phyloP scores from a whole-genome alignment of 2,329 filamentous ascomycete genomes.

The Fusarium odoratissimum region DNA sequence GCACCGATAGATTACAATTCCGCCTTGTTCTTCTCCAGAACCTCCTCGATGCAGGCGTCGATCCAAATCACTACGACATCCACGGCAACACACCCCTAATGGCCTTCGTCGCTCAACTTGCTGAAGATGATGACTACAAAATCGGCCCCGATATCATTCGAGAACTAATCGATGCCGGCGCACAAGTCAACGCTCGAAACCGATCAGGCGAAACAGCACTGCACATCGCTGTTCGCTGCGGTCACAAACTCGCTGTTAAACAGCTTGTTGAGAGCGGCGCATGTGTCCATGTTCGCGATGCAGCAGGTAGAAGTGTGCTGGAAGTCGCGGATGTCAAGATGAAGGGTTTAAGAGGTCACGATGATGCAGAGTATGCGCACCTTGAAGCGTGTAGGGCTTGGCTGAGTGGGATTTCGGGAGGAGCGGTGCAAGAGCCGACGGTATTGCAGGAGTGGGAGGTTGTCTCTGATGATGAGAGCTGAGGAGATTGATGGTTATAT shows the following conservation, averaged over 20 bases:
- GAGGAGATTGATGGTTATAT: not conserved
- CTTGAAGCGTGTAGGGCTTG: slow-evolving; percentile 60
- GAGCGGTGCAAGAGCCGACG: slow-evolving; percentile 54
- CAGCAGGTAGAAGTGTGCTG: slow-evolving; percentile 57
- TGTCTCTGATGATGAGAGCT: not conserved
- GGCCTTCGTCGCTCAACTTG: slow-evolving; percentile 63
- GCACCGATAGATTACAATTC: slow-evolving; percentile 45
- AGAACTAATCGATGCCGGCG: slow-evolving; percentile 56
- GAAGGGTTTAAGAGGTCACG: slow-evolving; percentile 44
- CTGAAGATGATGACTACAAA: slow-evolving; percentile 63
- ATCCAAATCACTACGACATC: slow-evolving; percentile 65
- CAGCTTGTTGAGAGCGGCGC: slow-evolving; percentile 60
- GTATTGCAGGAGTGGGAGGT: slow-evolving; percentile 56
- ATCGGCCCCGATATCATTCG: slow-evolving; percentile 59
- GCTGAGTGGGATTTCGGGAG: slow-evolving; percentile 52
- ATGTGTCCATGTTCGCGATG: slow-evolving; percentile 60
- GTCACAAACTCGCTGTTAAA: slow-evolving; percentile 63
- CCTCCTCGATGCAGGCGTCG: slow-evolving; percentile 54
- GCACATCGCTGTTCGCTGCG: slow-evolving; percentile 64
- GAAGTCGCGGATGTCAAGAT: slow-evolving; percentile 59
- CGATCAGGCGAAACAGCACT: slow-evolving; percentile 66
- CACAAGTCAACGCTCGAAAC: slow-evolving; percentile 63
- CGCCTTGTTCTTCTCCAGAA: slow-evolving; percentile 43
- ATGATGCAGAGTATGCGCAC: slow-evolving; percentile 53
- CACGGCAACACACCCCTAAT: slow-evolving; percentile 66